phyloP scores from a whole-genome alignment of 2,329 filamentous ascomycete genomes.

The Fusarium virguliforme region DNA sequence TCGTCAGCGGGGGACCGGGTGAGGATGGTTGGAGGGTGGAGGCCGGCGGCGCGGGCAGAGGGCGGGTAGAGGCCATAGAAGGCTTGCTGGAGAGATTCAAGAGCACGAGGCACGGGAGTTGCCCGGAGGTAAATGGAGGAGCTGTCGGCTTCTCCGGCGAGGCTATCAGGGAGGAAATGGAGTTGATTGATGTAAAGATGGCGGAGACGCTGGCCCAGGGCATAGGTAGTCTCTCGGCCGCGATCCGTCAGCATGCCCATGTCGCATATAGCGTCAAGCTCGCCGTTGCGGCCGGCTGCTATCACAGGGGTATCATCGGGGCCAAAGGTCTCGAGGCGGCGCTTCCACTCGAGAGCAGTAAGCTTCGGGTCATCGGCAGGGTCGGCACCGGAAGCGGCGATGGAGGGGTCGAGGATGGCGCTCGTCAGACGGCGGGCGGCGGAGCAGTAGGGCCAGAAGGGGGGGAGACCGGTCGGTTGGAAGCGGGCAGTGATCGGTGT shows the following conservation, averaged over 20 bases:
- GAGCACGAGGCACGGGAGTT: constrained; percentile 81
- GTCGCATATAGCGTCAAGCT: constrained; percentile 87
- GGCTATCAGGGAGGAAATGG: constrained; percentile 75
- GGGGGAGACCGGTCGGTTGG: constrained; percentile 78
- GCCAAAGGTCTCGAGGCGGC: constrained; percentile 88
- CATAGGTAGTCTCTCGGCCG: constrained; percentile 80
- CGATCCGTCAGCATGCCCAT: constrained; percentile 83
- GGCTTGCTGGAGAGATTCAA: constrained; percentile 83
- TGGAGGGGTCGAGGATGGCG: constrained; percentile 63
- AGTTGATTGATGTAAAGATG: constrained; percentile 83
- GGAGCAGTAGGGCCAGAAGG: constrained; percentile 92
- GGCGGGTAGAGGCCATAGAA: constrained; percentile 83
- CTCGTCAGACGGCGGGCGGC: constrained; percentile 79
- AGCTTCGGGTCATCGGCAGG: constrained; percentile 53
- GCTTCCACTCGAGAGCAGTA: constrained; percentile 72
- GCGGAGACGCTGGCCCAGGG: constrained; percentile 78
- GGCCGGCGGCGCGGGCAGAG: constrained; percentile 60
- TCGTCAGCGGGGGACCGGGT: constrained; percentile 78
- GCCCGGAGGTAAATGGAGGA: constrained; percentile 81
- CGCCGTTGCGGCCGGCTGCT: constrained; percentile 76
- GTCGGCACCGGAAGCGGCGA: constrained; percentile 51
- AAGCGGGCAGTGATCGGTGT: constrained; percentile 92
- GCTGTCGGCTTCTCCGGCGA: constrained; percentile 67
- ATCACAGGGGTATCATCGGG: constrained; percentile 78
- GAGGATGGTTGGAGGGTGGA: constrained; percentile 77